Base-by-base conservation (phyloP, 1,284 basidiomycete genomes). In the Anthracocystis panici-leucophaei region DNA sequence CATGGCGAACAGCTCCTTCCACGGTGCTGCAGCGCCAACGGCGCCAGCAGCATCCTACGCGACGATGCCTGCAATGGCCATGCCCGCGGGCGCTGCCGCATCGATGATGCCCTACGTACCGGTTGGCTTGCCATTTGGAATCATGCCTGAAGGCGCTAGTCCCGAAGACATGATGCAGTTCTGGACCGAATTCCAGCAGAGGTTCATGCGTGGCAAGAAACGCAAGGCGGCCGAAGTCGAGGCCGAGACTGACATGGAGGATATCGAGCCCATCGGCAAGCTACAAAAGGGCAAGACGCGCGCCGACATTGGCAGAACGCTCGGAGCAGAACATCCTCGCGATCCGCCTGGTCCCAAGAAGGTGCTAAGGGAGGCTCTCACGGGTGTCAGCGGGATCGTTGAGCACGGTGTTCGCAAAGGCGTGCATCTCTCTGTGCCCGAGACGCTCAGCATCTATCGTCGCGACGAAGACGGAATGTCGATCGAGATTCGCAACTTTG, bases 401-500 rank as follows among this genome's bases (percentile, higher is more conserved):
- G 68, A 79, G 58, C 29, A 72, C 21, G 69, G 73, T n/a, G 49
- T 75, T 9, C 60, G 53, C 53, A 62, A 62, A 31, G 65, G 71
- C 25, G 45, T 69, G 2, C 67, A 65, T 41, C 65, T 79, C 9
- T 12, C 35, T 16, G 53, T 77, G 21, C 80, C 80, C 18, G 64
- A 71, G 41, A 62, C 77, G 23, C 55, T 63, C 18, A 77, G 73
- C 61, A 57, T 74, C 40, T 74, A 70, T 40, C 69, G 75, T 2
- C 65, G 71, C 5, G 90, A 91, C 23, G 79, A 81, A 14, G 80
- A 79, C n/a, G 77, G 76, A 14, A 90, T 92, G 65, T 81, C 90
- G 14, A 86, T 97, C 48, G 93, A 97, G 82, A 92, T 88, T 0
- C 88, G 90, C 73, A 97, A 99, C 87, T 88, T 91, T 27, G 91